Evolutionary conservation across 768 basidiomycete genomes (phyloP), one percentile per base, ranked within the genome.

Genomic region (Lactarius sanguifluus): DNA sequence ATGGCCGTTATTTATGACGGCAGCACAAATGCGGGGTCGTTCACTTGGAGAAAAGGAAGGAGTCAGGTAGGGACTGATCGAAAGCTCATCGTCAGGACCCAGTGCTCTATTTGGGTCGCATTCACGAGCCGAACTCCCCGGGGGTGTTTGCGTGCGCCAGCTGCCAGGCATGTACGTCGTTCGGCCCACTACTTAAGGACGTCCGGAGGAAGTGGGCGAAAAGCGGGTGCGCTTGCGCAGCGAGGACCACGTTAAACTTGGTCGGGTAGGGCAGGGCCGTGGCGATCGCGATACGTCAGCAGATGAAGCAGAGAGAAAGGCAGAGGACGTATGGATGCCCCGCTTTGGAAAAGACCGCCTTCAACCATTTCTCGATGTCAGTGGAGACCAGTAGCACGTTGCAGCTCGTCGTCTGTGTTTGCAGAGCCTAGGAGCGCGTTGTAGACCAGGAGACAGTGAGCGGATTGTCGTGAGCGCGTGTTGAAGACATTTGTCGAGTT

Each of bases 281-380:
- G 8, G 85, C 82, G 67, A 93, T 86, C 41, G 83, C 0, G 87
- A 86, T 1, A 82, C 78, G 2, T 10, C 9, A 6, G 67, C 34
- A 23, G 16, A 18, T 5, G 6, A 68, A 62, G 20, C 12, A 58
- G n/a, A 1, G 60, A 23, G n/a, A 23, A n/a, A 30, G 28, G 56
- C 18, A 25, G 9, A 28, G 13, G 38, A 81, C 89, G 70, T 73
- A 92, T 92, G 73, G 74, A 75, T 88, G 30, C 5, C 81, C 85
- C 5, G 83, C 77, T 71, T 84, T 81, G n/a, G 79, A 74, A 69
- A 85, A 87, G 3, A 84, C 93, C 71, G 92, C 90, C 18, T 82
- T 80, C 32, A 92, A 74, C 91, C 91, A 93, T 73, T 82, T 86
- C 73, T 91, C 85, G n/a, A 93, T 82, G 62, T 85, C 84, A 2